Percentiles rank a stretch among this genome's conserved stretches.
Conservation (phyloP, 192 early-diverging fungal genomes). For the Martensiomyces pterosporus region DNA sequence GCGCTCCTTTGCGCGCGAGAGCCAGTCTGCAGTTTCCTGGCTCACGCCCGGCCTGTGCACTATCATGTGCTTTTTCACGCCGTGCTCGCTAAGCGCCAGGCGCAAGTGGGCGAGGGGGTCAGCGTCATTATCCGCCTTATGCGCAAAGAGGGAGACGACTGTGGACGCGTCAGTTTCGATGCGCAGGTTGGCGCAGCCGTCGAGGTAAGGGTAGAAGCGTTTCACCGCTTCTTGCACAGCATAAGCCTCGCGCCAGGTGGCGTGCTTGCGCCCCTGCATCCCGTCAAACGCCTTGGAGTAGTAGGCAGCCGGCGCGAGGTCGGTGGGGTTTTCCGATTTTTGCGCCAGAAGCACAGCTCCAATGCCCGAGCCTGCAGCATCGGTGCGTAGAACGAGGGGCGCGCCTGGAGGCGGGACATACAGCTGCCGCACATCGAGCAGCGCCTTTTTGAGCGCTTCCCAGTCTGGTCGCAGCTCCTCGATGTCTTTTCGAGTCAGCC, state of each 20-base stretch:
- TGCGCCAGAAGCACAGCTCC: conserved; percentile 23
- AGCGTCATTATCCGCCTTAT: conserved; percentile 4
- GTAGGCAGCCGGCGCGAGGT: conserved; percentile 18
- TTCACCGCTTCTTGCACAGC: conserved; percentile 11
- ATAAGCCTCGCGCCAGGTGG: conserved; percentile 16
- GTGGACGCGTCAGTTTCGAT: conserved; percentile 25
- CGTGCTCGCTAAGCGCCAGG: too few relatives aligned
- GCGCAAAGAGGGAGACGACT: conserved; percentile 8
- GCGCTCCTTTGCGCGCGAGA: too few relatives aligned
- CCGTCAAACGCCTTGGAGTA: conserved; percentile 20
- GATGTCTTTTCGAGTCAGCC: conserved; percentile 1
- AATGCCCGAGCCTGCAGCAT: conserved; percentile 14
- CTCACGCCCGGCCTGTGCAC: too few relatives aligned
- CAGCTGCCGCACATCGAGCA: conserved; percentile 5
- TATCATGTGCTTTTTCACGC: too few relatives aligned
- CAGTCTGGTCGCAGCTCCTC: conserved; percentile 1
- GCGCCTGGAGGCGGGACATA: conserved; percentile 20
- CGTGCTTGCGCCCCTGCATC: conserved; percentile 6
- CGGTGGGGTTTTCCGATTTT: background rate
- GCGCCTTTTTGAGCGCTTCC: conserved; percentile 3
- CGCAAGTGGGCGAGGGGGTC: conserved; percentile 2
- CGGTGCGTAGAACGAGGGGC: conserved; percentile 10
- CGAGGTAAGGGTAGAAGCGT: conserved; percentile 26
- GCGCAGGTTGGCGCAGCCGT: conserved; percentile 15
- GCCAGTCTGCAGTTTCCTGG: too few relatives aligned